These are phyloP conservation scores for Paecilomyces variotii DNA, from an alignment of 2,329 filamentous ascomycete species.

Conservation along the genomic window DNA sequence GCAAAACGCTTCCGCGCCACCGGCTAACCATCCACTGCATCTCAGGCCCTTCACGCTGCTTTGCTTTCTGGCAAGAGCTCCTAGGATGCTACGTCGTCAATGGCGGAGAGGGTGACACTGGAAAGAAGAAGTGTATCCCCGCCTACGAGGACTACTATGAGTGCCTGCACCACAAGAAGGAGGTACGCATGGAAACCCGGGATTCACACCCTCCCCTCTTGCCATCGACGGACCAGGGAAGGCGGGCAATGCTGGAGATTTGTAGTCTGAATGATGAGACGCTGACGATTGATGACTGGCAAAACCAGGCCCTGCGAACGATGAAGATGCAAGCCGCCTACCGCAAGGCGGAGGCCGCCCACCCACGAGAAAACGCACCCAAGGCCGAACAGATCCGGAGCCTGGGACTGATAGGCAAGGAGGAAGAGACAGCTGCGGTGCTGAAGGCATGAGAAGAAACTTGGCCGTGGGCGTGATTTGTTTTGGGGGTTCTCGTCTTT, in stretches of 20 bases:
- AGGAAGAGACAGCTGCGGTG: conserved; percentile 65
- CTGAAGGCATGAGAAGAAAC: conserved; percentile 20
- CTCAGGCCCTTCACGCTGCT: conserved; percentile 70
- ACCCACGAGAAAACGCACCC: conserved; percentile 70
- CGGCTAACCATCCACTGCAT: conserved; percentile 15
- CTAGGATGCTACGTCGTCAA: conserved; percentile 98
- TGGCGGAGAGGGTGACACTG: conserved; percentile 67
- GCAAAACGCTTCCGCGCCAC: conserved; percentile 8
- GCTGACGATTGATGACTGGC: neutral
- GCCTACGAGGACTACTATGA: conserved; percentile 96
- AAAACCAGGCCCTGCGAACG: conserved; percentile 63
- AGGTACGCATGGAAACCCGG: conserved; percentile 53
- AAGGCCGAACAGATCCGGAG: conserved; percentile 81
- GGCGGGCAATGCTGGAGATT: neutral
- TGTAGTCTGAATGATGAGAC: neutral
- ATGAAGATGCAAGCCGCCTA: conserved; percentile 75
- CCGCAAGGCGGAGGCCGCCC: conserved; percentile 67
- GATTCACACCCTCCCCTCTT: conserved; percentile 5
- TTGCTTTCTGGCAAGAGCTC: conserved; percentile 99
- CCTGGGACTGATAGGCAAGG: conserved; percentile 73
- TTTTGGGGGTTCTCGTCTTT: conserved; percentile 9
- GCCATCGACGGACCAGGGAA: neutral
- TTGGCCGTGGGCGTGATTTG: conserved; percentile 10
- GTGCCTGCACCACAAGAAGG: conserved; percentile 97
- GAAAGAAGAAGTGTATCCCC: conserved; percentile 79